Base-by-base conservation (phyloP, 305 asterid genomes). In the Fraxinus floribunda region DNA sequence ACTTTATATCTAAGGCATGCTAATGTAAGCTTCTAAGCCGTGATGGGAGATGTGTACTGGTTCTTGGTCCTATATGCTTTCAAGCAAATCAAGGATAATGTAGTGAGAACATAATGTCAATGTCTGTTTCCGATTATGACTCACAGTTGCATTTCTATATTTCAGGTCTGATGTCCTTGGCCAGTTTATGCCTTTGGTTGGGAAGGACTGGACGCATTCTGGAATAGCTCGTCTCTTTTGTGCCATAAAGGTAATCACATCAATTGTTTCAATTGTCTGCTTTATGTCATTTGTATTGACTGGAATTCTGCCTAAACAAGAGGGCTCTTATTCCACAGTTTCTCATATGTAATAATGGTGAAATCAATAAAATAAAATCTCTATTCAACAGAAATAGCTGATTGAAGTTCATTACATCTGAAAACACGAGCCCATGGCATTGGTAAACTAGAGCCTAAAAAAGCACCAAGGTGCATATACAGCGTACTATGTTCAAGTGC, bases 91-190 rank as follows among this genome's bases (percentile, higher is more conserved):
- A 46, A 46, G 57, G 57, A 46, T 46, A 46, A 46, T 46, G 57
- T 46, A 2, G 57, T 13, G 57, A 46, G 57, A 11, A 46, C 57
- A 26, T 66, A 64, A 66, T 66, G 30, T 46, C 78, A 75, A 38
- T 78, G 24, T 82, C 82, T 71, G n/a, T 46, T 5, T 26, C 39
- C 1, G 13, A n/a, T 77, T 87, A 66, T 26, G 73, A 55, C 34
- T 18, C 75, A 44, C 20, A 75, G 57, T 44, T 55, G 57, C 57
- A 46, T 7, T 81, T 77, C 77, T 84, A 62, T n/a, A 86, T 83
- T 87, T n/a, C 82, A 93, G 98, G 95, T 95, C 98, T 83, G 98
- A 95, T 90, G 98, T 95, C 89, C 98, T 93, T 81, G 98, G 98
- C 78, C 98, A 93, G 82, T 91, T 95, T 89, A 95, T 95, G 98